Evolutionary conservation across 805 yeast genomes (phyloP), one percentile per base, ranked within the genome.

Genomic region (Cyberlindnera euphorbiae): DNA sequence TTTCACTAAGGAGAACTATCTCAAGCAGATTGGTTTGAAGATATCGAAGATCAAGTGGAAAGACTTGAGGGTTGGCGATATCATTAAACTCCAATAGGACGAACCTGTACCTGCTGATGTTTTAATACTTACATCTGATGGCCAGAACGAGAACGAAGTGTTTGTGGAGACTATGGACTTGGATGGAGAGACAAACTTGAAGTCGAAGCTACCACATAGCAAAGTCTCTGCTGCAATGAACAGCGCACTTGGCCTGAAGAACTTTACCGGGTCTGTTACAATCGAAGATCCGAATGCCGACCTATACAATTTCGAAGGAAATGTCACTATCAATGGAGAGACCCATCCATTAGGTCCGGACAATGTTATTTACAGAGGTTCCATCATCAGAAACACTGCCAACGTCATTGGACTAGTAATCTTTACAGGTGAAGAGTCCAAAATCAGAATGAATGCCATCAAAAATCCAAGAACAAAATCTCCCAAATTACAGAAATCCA

Each of bases 71-170:
- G 97, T 93, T n/a, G 98, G 99, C 13, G 93, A 90, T 51, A 69
- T 93, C 18, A 67, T 93, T 5, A 68, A 71, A 40, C 63, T 93
- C 14, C 62, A 71, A 32, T 82, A 79, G 45, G 86, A 88, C 60
- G 97, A 93, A 42, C 84, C 95, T 83, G 73, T 90, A 6, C 98
- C 99, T 0, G 96, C 97, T 0, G 99, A 93, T 62, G 53, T 93
- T 3, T 56, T 93, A 2, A 50, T 93, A 3, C 54, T 93, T 28
- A 73, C 89, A 1, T 76, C 87, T 3, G 73, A 73, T 33, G 79
- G 78, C 4, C 58, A 60, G 26, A 75, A 77, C 26, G 57, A 54
- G 25, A 73, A 71, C 44, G 88, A 82, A 26, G 74, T 79, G 39
- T 85, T 76, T 46, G 78, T 89, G 14, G 99, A 93, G 58, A 93